Evolutionary conservation across 441 rosid species (phyloP).

Genomic region (Bruguiera hainesii): DNA sequence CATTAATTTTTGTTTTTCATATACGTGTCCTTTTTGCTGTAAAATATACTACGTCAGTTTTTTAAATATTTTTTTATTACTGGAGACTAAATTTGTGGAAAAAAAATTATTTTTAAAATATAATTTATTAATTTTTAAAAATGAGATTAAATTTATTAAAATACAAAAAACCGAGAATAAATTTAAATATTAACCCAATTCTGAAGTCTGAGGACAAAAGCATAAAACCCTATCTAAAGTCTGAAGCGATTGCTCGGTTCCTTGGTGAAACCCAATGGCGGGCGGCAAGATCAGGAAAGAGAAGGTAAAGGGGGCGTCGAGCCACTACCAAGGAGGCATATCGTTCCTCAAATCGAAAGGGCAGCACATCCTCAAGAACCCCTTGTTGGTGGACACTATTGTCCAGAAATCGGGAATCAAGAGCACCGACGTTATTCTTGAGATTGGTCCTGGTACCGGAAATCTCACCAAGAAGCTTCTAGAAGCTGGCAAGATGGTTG

Average conservation of each 20-base stretch:
- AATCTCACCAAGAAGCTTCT: conserved; percentile 88
- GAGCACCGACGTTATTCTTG: conserved; percentile 76
- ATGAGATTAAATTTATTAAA: too few relatives aligned
- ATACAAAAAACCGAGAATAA: too few relatives aligned
- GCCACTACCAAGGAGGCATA: conserved; percentile 78
- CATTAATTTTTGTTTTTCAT: too few relatives aligned
- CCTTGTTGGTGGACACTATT: conserved; percentile 70
- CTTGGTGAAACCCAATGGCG: conserved; percentile 40
- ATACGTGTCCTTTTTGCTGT: too few relatives aligned
- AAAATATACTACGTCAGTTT: too few relatives aligned
- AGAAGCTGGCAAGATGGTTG: conserved; percentile 73
- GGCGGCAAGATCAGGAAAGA: conserved; percentile 86
- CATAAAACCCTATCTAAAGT: neutral
- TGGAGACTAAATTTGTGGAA: too few relatives aligned
- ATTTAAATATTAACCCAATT: too few relatives aligned
- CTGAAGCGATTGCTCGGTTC: neutral
- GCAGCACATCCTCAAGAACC: conserved; percentile 87
- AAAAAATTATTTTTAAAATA: too few relatives aligned
- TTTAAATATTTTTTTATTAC: too few relatives aligned
- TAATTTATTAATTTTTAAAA: too few relatives aligned
- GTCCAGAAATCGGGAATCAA: conserved; percentile 85
- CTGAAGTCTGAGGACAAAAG: neutral
- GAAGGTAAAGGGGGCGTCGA: conserved; percentile 54
- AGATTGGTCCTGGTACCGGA: conserved; percentile 93
- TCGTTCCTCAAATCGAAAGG: conserved; percentile 89